A percentile compares a stretch with the other conserved stretches of the same genome.
Evolutionary conservation across 2,329 filamentous ascomycete genomes (phyloP).

Genomic region (Colletotrichum sublineola): DNA sequence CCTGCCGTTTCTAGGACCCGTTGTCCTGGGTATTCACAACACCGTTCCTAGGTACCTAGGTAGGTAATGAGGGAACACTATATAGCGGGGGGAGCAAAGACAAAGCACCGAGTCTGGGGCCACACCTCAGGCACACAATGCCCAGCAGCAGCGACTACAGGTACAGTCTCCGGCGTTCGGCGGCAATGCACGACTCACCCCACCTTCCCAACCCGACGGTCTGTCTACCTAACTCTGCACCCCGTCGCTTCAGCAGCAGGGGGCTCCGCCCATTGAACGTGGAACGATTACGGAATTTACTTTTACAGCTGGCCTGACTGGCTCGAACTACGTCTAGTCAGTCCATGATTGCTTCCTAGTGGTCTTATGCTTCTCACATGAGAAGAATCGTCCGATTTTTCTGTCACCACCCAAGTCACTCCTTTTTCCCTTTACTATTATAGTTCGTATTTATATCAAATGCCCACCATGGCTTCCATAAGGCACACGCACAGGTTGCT

Average conservation of each 20-base stretch:
- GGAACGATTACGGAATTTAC: slow-evolving; percentile 41
- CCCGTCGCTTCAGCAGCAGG: slow-evolving; percentile 28
- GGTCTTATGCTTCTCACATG: slow-evolving; percentile 36
- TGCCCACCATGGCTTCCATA: slow-evolving; percentile 32
- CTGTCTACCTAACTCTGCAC: not conserved
- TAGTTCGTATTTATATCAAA: slow-evolving; percentile 31
- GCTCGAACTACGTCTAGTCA: slow-evolving; percentile 40
- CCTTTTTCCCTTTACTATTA: slow-evolving; percentile 15
- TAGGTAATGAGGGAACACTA: too few species aligned
- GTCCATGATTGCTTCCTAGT: slow-evolving; percentile 37
- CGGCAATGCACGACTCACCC: slow-evolving; percentile 31
- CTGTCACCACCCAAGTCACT: slow-evolving; percentile 28
- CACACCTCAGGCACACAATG: slow-evolving; percentile 17
- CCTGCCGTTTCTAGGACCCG: not conserved
- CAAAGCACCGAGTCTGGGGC: not conserved
- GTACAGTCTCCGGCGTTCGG: slow-evolving; percentile 33
- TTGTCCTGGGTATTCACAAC: not conserved
- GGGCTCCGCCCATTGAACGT: slow-evolving; percentile 35
- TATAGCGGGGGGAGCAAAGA: not conserved
- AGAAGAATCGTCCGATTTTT: slow-evolving; percentile 38
- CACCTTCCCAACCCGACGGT: slow-evolving; percentile 22
- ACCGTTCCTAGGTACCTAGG: not conserved
- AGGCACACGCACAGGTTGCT: slow-evolving; percentile 34
- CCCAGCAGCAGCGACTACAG: too few species aligned
- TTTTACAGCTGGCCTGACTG: slow-evolving; percentile 42